These are phyloP conservation scores for Hymenoscyphus fructigenus DNA, from an alignment of 2,329 filamentous ascomycete genomes.

Conservation along the genomic window DNA sequence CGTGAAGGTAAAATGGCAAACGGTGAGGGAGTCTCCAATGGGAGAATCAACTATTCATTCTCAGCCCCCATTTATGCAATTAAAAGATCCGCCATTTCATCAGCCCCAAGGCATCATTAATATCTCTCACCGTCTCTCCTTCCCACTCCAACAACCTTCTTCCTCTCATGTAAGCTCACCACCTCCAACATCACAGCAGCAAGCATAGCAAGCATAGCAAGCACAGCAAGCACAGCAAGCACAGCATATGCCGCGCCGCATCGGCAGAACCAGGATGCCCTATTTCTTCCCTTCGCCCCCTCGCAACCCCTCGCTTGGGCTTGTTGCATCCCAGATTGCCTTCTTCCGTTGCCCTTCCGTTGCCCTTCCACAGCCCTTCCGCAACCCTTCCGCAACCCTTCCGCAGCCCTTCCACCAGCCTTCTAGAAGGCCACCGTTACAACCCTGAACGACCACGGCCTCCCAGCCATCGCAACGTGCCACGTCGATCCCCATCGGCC, in stretches of 20 bases:
- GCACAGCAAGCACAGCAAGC: no score
- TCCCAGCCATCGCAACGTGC: no score
- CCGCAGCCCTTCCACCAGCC: constrained; percentile 7
- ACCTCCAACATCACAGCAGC: constrained; percentile 8
- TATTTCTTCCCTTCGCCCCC: no score
- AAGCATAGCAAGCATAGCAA: constrained; percentile 3
- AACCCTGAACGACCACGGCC: no score
- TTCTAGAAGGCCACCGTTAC: no score
- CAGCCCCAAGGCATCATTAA: not conserved
- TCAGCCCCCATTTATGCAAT: not conserved
- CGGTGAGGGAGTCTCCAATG: not conserved
- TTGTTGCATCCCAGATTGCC: constrained; percentile 20
- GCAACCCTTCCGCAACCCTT: constrained; percentile 5
- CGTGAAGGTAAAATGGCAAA: not conserved
- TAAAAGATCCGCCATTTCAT: no score
- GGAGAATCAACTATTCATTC: not conserved
- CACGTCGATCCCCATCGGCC: no score
- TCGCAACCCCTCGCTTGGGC: constrained; percentile 6
- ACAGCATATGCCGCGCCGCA: not conserved
- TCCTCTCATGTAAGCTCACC: not conserved
- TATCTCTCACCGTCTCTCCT: not conserved
- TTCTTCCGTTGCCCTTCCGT: constrained; percentile 27
- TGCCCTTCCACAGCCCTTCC: constrained; percentile 14
- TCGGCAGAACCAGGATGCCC: constrained; percentile 1
- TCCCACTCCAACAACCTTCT: not conserved